phyloP scores from a whole-genome alignment of 1,284 basidiomycete species.

The Puccinia triticina region DNA sequence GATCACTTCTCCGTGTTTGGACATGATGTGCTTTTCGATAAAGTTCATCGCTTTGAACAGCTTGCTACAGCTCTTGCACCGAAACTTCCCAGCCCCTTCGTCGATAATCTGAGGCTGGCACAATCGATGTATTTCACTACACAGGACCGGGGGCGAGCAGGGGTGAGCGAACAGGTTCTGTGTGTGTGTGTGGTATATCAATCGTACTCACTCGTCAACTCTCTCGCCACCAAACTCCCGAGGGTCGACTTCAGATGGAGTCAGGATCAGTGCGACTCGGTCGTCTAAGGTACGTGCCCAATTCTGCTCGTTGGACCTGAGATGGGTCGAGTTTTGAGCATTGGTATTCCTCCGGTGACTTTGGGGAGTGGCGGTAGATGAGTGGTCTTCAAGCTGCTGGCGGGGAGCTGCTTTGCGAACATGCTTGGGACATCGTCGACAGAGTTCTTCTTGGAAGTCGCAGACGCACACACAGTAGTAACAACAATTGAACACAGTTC shows the following conservation, averaged over 20 bases:
- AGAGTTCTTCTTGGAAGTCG: slow-evolving; percentile 88
- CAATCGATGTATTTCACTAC: slow-evolving; percentile 76
- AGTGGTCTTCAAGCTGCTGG: not conserved
- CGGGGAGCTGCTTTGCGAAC: slow-evolving; percentile 64
- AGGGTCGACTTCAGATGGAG: slow-evolving; percentile 76
- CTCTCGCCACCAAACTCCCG: slow-evolving; percentile 83
- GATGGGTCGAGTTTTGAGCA: slow-evolving; percentile 54
- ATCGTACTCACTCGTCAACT: slow-evolving; percentile 74
- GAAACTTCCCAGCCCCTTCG: slow-evolving; percentile 90
- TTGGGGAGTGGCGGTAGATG: slow-evolving; percentile 65
- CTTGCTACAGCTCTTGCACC: slow-evolving; percentile 91
- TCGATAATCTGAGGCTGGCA: slow-evolving; percentile 81
- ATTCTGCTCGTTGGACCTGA: slow-evolving; percentile 66
- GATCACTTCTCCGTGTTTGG: slow-evolving; percentile 57
- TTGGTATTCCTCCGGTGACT: slow-evolving; percentile 64
- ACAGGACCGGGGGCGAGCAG: slow-evolving; percentile 41
- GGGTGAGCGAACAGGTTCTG: slow-evolving; percentile 5
- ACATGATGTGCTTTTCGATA: slow-evolving; percentile 72
- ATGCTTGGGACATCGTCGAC: slow-evolving; percentile 89
- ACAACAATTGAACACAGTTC: slow-evolving; percentile 82
- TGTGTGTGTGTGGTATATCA: not conserved
- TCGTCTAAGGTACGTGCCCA: slow-evolving; percentile 84
- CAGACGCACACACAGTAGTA: slow-evolving; percentile 91
- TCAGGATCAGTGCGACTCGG: slow-evolving; percentile 76
- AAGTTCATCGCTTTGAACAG: slow-evolving; percentile 93